Base-by-base conservation (phyloP, 2,329 filamentous ascomycete genomes). In the Coccinonectria pachysandricola region DNA sequence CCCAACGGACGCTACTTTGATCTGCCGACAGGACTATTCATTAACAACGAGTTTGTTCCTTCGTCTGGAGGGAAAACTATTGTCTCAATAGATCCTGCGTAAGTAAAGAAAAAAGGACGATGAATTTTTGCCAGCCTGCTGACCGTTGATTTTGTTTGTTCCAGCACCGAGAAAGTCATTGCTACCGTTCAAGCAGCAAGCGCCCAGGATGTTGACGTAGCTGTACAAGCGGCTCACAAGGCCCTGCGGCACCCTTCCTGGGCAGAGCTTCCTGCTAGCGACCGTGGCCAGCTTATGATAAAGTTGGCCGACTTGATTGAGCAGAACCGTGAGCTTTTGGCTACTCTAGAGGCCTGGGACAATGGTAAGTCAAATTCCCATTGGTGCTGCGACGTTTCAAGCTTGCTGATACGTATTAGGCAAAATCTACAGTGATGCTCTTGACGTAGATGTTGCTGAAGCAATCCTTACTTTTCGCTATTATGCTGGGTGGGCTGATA, bases 401-500 rank as follows among this genome's bases (percentile, higher is more conserved):
- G 10, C 17, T 19, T 19, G 10, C 17, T 19, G 17, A 19, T 10
- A 7, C 17, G 7, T 19, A 10, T 7, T 10, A 19, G 17, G 79
- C 50, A 54, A 54, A 31, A 75, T 79, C 2, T 84, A 80, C 52
- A 53, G 56, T 2, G 74, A 77, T 8, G 64, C 81, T 0, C 47
- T 77, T n/a, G 65, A 64, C 21, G 78, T 79, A 26, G 82, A 87
- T 45, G 39, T 86, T 5, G 59, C 50, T 1, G 56, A 60, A 34
- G 55, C 57, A 8, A 42, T 54, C 4, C 43, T 42, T 29, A 54
- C 73, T 9, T 57, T 75, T 21, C 74, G 77, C 39, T 87, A 88
- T 54, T 88, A 87, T 46, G 78, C 72, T 21, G 81, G 82, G 16
- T 87, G 71, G 55, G 78, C 80, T 12, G 81, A 87, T 55, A 87